A percentile compares a stretch with the other conserved stretches of the same genome.
phyloP scores from a whole-genome alignment of 2,329 filamentous ascomycete genomes.

The Myotisia sp. region DNA sequence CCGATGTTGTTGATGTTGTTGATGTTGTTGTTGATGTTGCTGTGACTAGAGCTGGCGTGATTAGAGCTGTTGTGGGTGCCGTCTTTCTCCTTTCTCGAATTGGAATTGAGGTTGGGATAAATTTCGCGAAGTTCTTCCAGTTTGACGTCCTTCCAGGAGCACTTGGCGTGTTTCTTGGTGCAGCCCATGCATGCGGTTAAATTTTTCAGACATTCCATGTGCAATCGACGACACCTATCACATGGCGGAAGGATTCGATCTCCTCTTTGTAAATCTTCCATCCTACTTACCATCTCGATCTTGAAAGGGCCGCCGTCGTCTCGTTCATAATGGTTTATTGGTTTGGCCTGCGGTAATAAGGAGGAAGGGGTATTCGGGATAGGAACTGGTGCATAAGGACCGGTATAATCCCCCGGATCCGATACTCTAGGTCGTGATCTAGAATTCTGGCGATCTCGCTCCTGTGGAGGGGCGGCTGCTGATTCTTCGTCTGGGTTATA shows the following conservation, averaged over 20 bases:
- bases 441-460: slow-evolving; percentile 17
- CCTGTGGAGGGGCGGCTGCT: slow-evolving; percentile 10
- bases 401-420: slow-evolving; percentile 25
- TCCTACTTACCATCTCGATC: slow-evolving; percentile 54
- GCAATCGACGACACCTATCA: slow-evolving; percentile 64
- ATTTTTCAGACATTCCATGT: slow-evolving; percentile 73
- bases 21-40: neutral
- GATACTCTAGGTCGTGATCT: slow-evolving; percentile 21
- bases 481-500: slow-evolving; percentile 22
- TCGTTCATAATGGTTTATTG: slow-evolving; percentile 32
- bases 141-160: slow-evolving; percentile 68
- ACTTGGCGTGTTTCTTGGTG: slow-evolving; percentile 81
- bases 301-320: slow-evolving; percentile 47
- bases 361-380: slow-evolving; percentile 42
- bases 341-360: slow-evolving; percentile 36
- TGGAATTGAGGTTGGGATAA: slow-evolving; percentile 4
- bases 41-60: neutral
- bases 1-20: neutral
- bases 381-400: slow-evolving; percentile 32
- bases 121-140: slow-evolving; percentile 47
- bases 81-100: slow-evolving; percentile 1
- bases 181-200: slow-evolving; percentile 75
- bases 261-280: slow-evolving; percentile 61
- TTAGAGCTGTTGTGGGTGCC: neutral
- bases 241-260: slow-evolving; percentile 68